phyloP scores from a whole-genome alignment of 495 filamentous ascomycete genomes.

The Hyphodiscus hymeniophilus region DNA sequence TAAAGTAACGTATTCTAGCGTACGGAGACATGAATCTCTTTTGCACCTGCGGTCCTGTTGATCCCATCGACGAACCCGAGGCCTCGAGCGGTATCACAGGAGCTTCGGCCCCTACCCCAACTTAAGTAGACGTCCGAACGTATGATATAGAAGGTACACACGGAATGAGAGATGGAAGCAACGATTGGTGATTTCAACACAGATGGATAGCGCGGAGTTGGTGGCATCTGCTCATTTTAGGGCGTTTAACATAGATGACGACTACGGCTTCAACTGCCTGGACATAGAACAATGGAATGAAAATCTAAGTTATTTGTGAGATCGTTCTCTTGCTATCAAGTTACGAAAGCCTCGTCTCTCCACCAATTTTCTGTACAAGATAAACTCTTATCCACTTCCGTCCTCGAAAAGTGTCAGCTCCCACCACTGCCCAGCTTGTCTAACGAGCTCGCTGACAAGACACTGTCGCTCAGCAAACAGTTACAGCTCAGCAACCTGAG shows the following conservation, averaged over 20 bases:
- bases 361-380: too few species aligned
- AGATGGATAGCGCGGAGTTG: background rate
- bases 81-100: conserved; percentile 24
- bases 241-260: conserved; percentile 1
- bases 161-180: background rate
- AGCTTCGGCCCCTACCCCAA: conserved; percentile 22
- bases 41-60: conserved; percentile 88
- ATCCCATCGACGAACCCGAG: conserved; percentile 24
- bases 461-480: too few species aligned
- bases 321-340: too few species aligned
- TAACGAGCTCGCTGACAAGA: too few species aligned
- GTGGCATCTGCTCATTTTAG: conserved; percentile 1
- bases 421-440: too few species aligned
- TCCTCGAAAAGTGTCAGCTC: too few species aligned
- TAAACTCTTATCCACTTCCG: too few species aligned
- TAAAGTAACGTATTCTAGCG: conserved; percentile 49
- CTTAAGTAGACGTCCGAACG: conserved; percentile 9
- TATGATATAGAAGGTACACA: background rate
- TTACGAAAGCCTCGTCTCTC: too few species aligned
- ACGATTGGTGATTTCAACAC: conserved; percentile 7
- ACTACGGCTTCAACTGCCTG: conserved; percentile 20
- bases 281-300: background rate
- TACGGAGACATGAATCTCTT: conserved; percentile 92
- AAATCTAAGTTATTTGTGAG: too few species aligned
- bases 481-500: too few species aligned